Percentiles rank a stretch among this genome's conserved stretches.
These are phyloP conservation scores for Phoma sp. DNA, from an alignment of 2,329 filamentous ascomycete genomes.

Conservation along the genomic window DNA sequence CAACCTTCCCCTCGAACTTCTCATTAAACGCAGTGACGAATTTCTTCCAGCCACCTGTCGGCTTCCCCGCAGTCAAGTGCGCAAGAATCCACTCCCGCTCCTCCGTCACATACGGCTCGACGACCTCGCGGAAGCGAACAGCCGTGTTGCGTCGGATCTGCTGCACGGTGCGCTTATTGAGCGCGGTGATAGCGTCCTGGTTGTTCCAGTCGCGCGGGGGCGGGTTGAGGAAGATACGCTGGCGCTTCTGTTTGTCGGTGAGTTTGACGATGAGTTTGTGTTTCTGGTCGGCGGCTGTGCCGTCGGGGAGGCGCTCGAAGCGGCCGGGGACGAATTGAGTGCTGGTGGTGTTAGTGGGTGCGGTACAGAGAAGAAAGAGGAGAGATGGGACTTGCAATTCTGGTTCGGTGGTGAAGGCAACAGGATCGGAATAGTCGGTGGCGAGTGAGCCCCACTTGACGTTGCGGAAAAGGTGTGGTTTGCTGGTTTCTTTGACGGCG, in stretches of 20 bases:
- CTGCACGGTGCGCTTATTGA: slow-evolving; percentile 42
- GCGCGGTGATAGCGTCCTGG: slow-evolving; percentile 34
- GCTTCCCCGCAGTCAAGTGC: slow-evolving; percentile 30
- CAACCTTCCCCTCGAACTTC: slow-evolving; percentile 26
- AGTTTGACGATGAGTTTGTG: slow-evolving; percentile 37
- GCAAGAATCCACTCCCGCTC: slow-evolving; percentile 37
- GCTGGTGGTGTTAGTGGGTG: background rate
- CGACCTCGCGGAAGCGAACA: slow-evolving; percentile 34
- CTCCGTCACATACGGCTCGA: slow-evolving; percentile 27
- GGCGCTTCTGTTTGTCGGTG: slow-evolving; percentile 27
- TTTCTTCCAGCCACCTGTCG: slow-evolving; percentile 29
- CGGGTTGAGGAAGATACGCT: slow-evolving; percentile 36
- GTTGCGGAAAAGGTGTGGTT: slow-evolving; percentile 36
- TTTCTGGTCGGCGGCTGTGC: slow-evolving; percentile 36
- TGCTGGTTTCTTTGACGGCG: slow-evolving; percentile 24
- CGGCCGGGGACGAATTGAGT: slow-evolving; percentile 38
- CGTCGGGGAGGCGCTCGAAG: slow-evolving; percentile 33
- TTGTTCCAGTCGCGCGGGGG: slow-evolving; percentile 38
- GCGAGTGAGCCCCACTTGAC: slow-evolving; percentile 33
- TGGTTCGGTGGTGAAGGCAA: slow-evolving; percentile 24
- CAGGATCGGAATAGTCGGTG: slow-evolving; percentile 17
- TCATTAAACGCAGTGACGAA: slow-evolving; percentile 38
- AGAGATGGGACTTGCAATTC: slow-evolving; percentile 18
- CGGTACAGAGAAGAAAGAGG: background rate
- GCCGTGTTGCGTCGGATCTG: slow-evolving; percentile 41